phyloP scores from a whole-genome alignment of 352 stramenopile genomes.

The Phytophthora sp. region DNA sequence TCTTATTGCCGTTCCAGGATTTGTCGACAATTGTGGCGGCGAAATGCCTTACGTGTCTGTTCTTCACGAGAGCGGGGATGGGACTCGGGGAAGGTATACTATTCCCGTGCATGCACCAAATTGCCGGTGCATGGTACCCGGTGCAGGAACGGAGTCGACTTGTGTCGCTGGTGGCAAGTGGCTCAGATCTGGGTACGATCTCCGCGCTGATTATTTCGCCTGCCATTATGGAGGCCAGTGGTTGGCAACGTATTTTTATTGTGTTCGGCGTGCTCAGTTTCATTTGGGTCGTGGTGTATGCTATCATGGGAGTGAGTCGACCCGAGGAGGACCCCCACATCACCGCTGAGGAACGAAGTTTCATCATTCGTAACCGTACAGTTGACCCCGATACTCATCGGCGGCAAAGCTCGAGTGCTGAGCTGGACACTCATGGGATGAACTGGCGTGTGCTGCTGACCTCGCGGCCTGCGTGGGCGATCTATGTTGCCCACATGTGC shows the following conservation, averaged over 20 bases:
- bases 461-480: conserved; percentile 75
- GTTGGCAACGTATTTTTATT: conserved; percentile 81
- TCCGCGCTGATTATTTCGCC: conserved; percentile 79
- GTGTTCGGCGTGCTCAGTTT: conserved; percentile 80
- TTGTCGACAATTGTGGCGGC: conserved; percentile 75
- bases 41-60: conserved; percentile 70
- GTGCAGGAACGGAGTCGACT: conserved; percentile 82
- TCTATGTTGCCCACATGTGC: conserved; percentile 87
- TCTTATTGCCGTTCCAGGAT: conserved; percentile 42
- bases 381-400: conserved; percentile 51
- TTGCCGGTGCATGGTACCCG: conserved; percentile 85
- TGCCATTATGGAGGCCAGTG: conserved; percentile 60
- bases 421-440: conserved; percentile 55
- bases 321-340: conserved; percentile 74
- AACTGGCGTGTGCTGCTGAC: conserved; percentile 76
- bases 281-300: conserved; percentile 73
- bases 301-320: conserved; percentile 61
- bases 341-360: conserved; percentile 57
- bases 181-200: conserved; percentile 85
- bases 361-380: conserved; percentile 72
- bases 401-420: conserved; percentile 43
- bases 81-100: conserved; percentile 87
- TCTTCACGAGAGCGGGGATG: conserved; percentile 80
- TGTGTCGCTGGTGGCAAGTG: conserved; percentile 77
- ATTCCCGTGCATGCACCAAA: conserved; percentile 90